Percentiles rank a stretch among this genome's conserved stretches.
phyloP scores from a whole-genome alignment of 371 early-diverging fungal genomes.

The Fennellomyces sp. region DNA sequence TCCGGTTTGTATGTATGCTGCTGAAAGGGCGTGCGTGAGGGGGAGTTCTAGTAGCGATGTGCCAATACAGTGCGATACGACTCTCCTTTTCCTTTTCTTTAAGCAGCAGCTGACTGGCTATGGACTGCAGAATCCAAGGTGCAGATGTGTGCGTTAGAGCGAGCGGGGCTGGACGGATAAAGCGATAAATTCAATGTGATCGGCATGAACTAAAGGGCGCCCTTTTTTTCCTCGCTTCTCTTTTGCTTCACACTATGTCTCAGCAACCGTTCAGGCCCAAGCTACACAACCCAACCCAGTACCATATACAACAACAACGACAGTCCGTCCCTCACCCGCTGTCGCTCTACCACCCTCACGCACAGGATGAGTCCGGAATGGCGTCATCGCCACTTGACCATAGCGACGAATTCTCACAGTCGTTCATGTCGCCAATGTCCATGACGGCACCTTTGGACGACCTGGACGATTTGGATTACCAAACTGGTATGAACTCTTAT shows the following conservation, averaged over 20 bases:
- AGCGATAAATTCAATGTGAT: no score
- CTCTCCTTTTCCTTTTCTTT: no score
- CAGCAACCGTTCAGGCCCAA: conserved; percentile 4
- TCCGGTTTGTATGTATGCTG: no score
- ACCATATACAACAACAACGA: conserved; percentile 17
- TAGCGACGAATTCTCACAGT: conserved; percentile 22
- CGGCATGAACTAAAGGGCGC: background rate
- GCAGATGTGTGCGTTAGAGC: no score
- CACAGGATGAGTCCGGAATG: background rate
- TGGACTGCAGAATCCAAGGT: no score
- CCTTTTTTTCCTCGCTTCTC: background rate
- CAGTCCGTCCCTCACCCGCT: conserved; percentile 2
- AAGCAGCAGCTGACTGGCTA: no score
- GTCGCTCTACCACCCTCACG: background rate
- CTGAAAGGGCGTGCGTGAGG: no score
- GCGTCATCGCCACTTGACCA: conserved; percentile 7
- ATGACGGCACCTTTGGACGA: conserved; percentile 13
- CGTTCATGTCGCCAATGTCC: conserved; percentile 19
- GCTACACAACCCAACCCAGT: conserved; percentile 22
- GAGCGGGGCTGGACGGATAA: no score
- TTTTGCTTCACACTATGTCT: background rate
- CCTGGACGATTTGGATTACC: conserved; percentile 24
- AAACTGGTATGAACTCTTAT: conserved; percentile 12
- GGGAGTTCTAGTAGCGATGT: no score
- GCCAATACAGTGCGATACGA: no score